Evolutionary conservation across 2,329 filamentous ascomycete species (phyloP), one percentile per base, ranked within the genome.

Genomic region (Ceratocystiopsis sp.): DNA sequence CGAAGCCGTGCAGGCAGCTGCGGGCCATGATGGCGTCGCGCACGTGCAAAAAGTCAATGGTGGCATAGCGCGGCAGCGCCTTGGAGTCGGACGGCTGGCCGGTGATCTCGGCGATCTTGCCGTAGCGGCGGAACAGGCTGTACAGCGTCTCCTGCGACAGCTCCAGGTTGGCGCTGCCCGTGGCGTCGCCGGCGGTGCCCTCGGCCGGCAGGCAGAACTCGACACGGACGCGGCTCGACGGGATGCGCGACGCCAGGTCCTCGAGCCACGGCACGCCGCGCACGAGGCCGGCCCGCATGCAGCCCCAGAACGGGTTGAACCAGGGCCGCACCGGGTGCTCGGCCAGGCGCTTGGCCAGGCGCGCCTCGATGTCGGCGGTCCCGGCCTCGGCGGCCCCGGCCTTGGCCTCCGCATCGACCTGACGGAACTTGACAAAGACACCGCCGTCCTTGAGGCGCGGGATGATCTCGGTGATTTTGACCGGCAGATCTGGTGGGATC

Each of bases 241-340:
- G 91, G 41, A 86, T 78, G 8, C 86, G 75, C 44, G 48, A 50
- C 51, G 85, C 82, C 25, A 98, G 64, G 56, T 98, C 91, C 55
- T 96, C 91, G 3, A 96, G 71, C 91, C 91, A 98, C 0, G 91
- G 91, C 18, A 78, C 75, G 11, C 91, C 91, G 44, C 75, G 69
- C 3, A 98, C 91, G 8, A 86, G 64, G 19, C 77, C 76, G 4
- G 78, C 76, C 40, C 74, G 71, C 45, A 93, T 78, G 33, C 46
- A 33, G 14, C 71, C 63, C 18, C 75, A 69, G 50, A 94, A 79
- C 0, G 86, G 86, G 51, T 80, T 93, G 65, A 91, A 95, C 83
- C 87, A 93, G 3, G 89, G 87, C 47, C 78, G 84, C 35, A 93
- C 73, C 0, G 80, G 80, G 15, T 78, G 69, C 46, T 84, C 67